Evolutionary conservation across 495 filamentous ascomycete genomes (phyloP).

Genomic region (Talaromyces wortmannii): DNA sequence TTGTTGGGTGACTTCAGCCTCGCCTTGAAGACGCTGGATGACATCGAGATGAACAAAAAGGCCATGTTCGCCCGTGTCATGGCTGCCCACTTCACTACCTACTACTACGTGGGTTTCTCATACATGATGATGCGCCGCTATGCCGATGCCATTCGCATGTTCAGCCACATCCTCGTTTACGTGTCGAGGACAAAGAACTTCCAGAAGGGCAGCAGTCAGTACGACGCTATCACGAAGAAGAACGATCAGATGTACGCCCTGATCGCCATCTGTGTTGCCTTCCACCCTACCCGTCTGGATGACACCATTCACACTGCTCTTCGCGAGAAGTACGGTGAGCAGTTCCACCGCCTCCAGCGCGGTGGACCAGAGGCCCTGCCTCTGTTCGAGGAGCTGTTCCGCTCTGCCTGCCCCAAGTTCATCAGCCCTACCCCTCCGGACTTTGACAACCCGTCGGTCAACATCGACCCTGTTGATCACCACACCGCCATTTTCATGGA

Average conservation of each 20-base stretch:
- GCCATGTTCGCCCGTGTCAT: slow-evolving; percentile 99
- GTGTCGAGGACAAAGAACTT: slow-evolving; percentile 99
- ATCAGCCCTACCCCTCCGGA: slow-evolving; percentile 96
- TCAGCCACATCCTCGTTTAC: slow-evolving; percentile 99
- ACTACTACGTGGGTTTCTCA: slow-evolving; percentile 99
- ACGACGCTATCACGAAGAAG: slow-evolving; percentile 98
- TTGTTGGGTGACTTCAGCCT: slow-evolving; percentile 96
- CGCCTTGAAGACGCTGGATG: slow-evolving; percentile 95
- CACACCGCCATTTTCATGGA: slow-evolving; percentile 98
- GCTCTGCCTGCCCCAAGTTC: slow-evolving; percentile 94
- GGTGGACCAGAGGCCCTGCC: slow-evolving; percentile 92
- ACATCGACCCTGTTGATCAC: slow-evolving; percentile 95
- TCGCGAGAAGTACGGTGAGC: slow-evolving; percentile 97
- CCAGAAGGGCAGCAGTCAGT: slow-evolving; percentile 92
- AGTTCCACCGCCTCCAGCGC: slow-evolving; percentile 89
- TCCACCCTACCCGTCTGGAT: slow-evolving; percentile 92
- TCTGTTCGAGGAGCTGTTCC: slow-evolving; percentile 96
- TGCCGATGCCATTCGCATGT: slow-evolving; percentile 97
- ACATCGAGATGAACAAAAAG: slow-evolving; percentile 99
- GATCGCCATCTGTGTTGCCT: slow-evolving; percentile 96
- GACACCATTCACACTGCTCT: slow-evolving; percentile 98
- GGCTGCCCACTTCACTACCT: slow-evolving; percentile 99
- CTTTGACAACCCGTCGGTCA: slow-evolving; percentile 89
- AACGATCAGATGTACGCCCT: slow-evolving; percentile 99
- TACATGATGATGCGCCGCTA: slow-evolving; percentile 99